Evolutionary conservation across 805 yeast genomes (phyloP), one percentile per base, ranked within the genome.

Genomic region (Lipomyces yamadae): DNA sequence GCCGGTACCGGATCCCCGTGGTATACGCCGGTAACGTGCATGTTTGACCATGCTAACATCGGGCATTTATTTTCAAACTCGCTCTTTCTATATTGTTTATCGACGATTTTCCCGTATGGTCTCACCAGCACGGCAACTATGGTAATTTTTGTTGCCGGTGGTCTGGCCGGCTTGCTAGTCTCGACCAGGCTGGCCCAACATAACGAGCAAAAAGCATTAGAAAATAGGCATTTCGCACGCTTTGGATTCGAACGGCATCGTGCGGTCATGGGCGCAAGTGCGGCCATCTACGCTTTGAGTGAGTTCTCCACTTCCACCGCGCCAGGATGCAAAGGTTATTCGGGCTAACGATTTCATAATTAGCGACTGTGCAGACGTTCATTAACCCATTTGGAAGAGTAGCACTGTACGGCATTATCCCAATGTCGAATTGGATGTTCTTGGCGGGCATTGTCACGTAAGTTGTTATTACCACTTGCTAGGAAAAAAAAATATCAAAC

Each of bases 391-490:
- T 29, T 45, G 56, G 63, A n/a, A 30, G 55, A 4, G 29, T 61
- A 15, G 35, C 37, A 33, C 33, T 67, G 54, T 56, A 45, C 50
- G 70, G 70, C 13, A 52, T 67, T 52, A 45, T 67, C 2, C 70
- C 70, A 4, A 63, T 67, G 68, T 32, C 29, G 42, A 64, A 56
- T 55, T 67, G 70, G 70, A 37, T 61, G 55, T 56, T 62, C 33
- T 32, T 63, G n/a, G 70, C 62, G 11, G 57, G 48, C 5, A 7
- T 60, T 5, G 30, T 66, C 6, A 59, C 50, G 69, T 65, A 54
- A 45, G 63, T 56, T 24, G 3, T 55, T 11, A 37, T 1, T 11
- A 3, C 11, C 15, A 10, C 39, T 11, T 18, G 24, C 24, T 24
- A 32, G 7, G 8, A 15, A 5, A 6, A 5, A 6, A 11, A 7